Evolutionary conservation across 1,139 yeast species (phyloP), one percentile per base, ranked within the genome.

Genomic region (Wickerhamomyces sp.): DNA sequence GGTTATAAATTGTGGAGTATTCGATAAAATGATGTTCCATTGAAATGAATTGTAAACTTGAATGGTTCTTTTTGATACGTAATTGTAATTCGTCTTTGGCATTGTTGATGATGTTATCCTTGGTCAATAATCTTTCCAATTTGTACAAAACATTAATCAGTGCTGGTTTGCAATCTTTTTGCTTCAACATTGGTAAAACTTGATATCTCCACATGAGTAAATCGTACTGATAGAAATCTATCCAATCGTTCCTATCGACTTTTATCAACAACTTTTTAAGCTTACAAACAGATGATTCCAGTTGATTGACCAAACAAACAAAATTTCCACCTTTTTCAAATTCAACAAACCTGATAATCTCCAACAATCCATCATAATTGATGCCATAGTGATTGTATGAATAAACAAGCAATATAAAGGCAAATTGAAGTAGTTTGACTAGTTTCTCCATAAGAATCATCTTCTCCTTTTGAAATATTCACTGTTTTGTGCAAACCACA

Each of bases 211-310:
- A 15, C 26, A 31, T 27, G 23, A 37, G 41, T 3, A 42, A 14
- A 26, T 45, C 44, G 18, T 43, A 10, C 4, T 30, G 41, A 26
- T 39, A 45, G 10, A 37, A 36, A 32, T 45, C 46, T 15, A 43
- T 40, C 48, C 48, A 45, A 10, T n/a, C 13, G 7, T 37, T 36
- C 11, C 48, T 39, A 2, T 26, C 26, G 13, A 26, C 11, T 6
- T 8, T 2, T 6, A 27, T 36, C 43, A 41, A 27, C 11, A 10
- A 33, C 7, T 10, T 39, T 8, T 41, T 29, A 3, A 29, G 13
- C 13, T 11, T 29, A 9, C 3, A 2, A 11, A 29, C 13, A 29
- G 13, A 29, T 6, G 31, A 10, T 29, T 29, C 6, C 31, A 29
- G 31, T 6, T 29, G 31, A 29, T 29, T 29, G 31, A 29, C 13